Evolutionary conservation across 2,329 filamentous ascomycete species (phyloP).

Genomic region (Paracoccidioides brasiliensis): DNA sequence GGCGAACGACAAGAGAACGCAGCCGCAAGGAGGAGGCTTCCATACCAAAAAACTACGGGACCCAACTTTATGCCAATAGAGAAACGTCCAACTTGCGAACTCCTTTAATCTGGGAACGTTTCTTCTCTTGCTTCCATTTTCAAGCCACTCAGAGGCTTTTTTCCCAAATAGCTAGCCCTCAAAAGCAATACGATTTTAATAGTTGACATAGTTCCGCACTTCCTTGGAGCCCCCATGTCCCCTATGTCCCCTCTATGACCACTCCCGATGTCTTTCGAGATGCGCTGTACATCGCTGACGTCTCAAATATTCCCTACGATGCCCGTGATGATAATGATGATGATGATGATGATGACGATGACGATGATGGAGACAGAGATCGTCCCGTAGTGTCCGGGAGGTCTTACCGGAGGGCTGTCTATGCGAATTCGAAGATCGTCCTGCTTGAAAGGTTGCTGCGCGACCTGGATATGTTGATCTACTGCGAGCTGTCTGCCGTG

Average conservation of each 20-base stretch:
- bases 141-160: not conserved
- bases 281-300: slow-evolving; percentile 36
- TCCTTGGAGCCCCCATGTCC: slow-evolving; percentile 26
- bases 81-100: not conserved
- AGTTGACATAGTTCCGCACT: not conserved
- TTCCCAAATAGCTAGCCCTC: not conserved
- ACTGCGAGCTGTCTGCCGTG: slow-evolving; percentile 46
- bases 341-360: slow-evolving; percentile 2
- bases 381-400: slow-evolving; percentile 10
- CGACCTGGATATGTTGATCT: slow-evolving; percentile 46
- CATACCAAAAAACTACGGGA: not conserved
- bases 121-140: not conserved
- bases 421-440: slow-evolving; percentile 29
- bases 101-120: not conserved
- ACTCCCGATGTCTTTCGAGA: slow-evolving; percentile 33
- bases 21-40: not conserved
- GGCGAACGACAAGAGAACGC: not conserved
- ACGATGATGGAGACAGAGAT: slow-evolving; percentile 10
- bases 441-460: slow-evolving; percentile 44
- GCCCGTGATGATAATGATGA: slow-evolving; percentile 8
- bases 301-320: slow-evolving; percentile 27
- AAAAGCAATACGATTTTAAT: not conserved
- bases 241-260: slow-evolving; percentile 36
- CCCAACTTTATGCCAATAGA: not conserved
- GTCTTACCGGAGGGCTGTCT: slow-evolving; percentile 21